Evolutionary conservation across 1,284 basidiomycete species (phyloP).

Genomic region (Sanghuangporus weigelae): DNA sequence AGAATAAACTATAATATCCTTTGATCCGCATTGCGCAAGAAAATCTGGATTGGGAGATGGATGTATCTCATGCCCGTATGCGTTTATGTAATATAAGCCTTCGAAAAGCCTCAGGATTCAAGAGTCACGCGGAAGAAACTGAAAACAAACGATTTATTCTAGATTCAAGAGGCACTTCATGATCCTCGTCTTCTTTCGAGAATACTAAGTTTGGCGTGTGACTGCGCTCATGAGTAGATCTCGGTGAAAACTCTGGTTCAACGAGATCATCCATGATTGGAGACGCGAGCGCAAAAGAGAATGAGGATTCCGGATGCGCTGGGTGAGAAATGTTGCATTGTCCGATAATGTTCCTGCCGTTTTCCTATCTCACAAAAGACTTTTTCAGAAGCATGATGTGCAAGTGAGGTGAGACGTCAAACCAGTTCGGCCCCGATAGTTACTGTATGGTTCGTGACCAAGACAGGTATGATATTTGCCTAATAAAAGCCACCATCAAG

Average conservation of each 20-base stretch:
- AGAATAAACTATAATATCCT: conserved; percentile 80
- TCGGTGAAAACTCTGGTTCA: conserved; percentile 40
- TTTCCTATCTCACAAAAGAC: conserved; percentile 45
- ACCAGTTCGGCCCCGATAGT: conserved; percentile 94
- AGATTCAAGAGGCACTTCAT: conserved; percentile 14
- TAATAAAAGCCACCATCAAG: conserved; percentile 25
- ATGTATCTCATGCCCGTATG: conserved; percentile 87
- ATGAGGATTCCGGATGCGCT: conserved; percentile 35
- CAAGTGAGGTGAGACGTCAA: conserved; percentile 25
- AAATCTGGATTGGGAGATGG: conserved; percentile 85
- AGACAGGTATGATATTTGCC: conserved; percentile 82
- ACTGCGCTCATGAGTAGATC: conserved; percentile 63
- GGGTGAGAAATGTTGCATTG: conserved; percentile 99
- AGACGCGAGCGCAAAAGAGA: conserved; percentile 28
- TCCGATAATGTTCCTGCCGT: conserved; percentile 79
- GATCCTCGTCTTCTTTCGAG: conserved; percentile 42
- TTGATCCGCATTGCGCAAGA: conserved; percentile 57
- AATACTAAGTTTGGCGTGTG: conserved; percentile 63
- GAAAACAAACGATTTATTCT: conserved; percentile 13
- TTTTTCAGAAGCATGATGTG: conserved; percentile 3
- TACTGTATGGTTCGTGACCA: conserved; percentile 95
- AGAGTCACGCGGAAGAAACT: neutral
- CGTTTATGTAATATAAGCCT: conserved; percentile 92
- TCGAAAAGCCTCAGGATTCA: neutral
- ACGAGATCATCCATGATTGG: conserved; percentile 46